Evolutionary conservation across 148 eudicot genomes (phyloP), one percentile per base, ranked within the genome.

Genomic region (Diospyros kaki): DNA sequence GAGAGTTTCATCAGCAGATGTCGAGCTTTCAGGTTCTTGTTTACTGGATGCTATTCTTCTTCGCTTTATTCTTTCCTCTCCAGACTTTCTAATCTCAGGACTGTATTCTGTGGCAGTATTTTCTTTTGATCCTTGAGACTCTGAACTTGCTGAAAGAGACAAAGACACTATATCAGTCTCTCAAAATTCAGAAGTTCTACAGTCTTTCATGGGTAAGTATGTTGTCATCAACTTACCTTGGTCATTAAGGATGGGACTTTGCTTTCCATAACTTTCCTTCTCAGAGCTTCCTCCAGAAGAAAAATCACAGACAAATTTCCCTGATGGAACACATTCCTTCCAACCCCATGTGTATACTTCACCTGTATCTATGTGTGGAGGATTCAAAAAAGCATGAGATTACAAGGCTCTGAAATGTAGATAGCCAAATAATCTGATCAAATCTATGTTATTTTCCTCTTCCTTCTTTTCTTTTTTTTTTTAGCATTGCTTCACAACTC

Each of bases 321-420:
- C 73, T 38, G 73, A 70, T 61, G 73, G 73, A 55, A 70, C 28
- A 70, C 73, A 70, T 41, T 70, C 73, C 62, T 54, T 55, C 73
- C 73, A 70, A 12, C 73, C 73, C 62, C 73, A 70, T 11, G 63
- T 70, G 73, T 70, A 70, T 6, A 70, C 62, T 38, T 54, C 73
- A 38, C 73, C 73, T 70, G 73, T 40, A 15, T 39, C 73, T 70
- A 28, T 41, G 40, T 12, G 54, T 70, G 12, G 50, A 41, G 62
- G 55, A 54, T 56, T 56, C 9, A 17, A 40, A 70, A 70, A 17
- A 70, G 40, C 56, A 50, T 67, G 2, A 46, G 56, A 7, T 68
- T 68, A 64, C 51, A 68, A 48, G n/a, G 68, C 68, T 65, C 51
- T 18, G 44, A 65, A 17, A 11, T 12, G 51, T 42, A 11, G 52